Percentiles rank a stretch among this genome's conserved stretches.
These are phyloP conservation scores for Cubamyces lactineus DNA, from an alignment of 768 basidiomycete genomes.

Conservation along the genomic window DNA sequence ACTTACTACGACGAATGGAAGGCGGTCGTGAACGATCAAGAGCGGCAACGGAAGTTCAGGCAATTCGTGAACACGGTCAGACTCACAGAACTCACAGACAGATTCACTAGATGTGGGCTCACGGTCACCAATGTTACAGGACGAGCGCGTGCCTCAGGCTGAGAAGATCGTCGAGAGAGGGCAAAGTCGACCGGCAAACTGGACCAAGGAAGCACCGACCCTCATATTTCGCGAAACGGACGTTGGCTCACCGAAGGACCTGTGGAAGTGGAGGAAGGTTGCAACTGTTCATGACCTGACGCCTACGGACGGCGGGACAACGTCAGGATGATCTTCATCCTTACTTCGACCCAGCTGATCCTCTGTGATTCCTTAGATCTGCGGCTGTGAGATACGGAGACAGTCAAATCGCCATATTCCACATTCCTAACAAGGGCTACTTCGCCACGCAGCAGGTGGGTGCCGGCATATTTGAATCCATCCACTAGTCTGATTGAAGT, in stretches of 20 bases:
- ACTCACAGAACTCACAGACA: too few relatives aligned
- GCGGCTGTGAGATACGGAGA: constrained; percentile 64
- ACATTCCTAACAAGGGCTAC: constrained; percentile 58
- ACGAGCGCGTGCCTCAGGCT: constrained; percentile 45
- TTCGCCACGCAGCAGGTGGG: constrained; percentile 71
- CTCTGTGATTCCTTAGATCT: constrained; percentile 38
- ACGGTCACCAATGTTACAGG: constrained; percentile 24
- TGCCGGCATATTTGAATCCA: constrained; percentile 50
- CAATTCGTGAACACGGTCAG: constrained; percentile 67
- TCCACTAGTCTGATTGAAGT: constrained; percentile 67
- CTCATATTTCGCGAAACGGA: constrained; percentile 46
- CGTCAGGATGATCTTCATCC: constrained; percentile 37
- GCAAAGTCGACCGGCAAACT: constrained; percentile 66
- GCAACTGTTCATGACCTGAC: constrained; percentile 52
- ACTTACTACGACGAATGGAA: constrained; percentile 76
- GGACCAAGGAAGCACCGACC: constrained; percentile 59
- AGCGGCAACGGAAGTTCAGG: constrained; percentile 52
- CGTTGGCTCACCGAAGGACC: constrained; percentile 46
- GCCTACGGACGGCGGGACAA: constrained; percentile 49
- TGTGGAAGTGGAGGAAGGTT: constrained; percentile 62
- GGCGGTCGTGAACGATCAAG: constrained; percentile 56
- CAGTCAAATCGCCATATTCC: constrained; percentile 70
- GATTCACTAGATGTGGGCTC: constrained; percentile 14
- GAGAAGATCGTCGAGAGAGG: constrained; percentile 64
- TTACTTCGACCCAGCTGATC: background rate